phyloP scores from a whole-genome alignment of 2,329 filamentous ascomycete species.

The Verticillium nonalfalfae region DNA sequence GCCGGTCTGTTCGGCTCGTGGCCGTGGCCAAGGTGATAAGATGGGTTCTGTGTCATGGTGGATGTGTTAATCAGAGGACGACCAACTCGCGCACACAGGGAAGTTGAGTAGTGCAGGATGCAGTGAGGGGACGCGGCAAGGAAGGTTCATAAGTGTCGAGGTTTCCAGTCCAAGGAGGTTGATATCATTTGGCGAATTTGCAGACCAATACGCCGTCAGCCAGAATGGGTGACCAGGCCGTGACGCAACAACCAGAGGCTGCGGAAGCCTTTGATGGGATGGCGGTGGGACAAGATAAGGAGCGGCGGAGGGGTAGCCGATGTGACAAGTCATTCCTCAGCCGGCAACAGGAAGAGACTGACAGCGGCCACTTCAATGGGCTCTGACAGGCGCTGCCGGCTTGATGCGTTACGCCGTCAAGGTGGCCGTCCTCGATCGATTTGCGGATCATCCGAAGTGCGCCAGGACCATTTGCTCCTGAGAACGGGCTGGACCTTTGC shows the following conservation, averaged over 20 bases:
- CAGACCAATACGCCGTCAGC: too few relatives aligned
- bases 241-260: not conserved
- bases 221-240: not conserved
- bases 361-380: too few relatives aligned
- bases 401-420: not conserved
- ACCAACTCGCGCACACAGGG: not conserved
- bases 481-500: not conserved
- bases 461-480: slow-evolving; percentile 2
- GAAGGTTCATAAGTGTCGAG: not conserved
- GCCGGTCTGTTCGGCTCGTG: not conserved
- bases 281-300: not conserved
- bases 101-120: not conserved
- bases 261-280: not conserved
- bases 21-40: not conserved
- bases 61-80: slow-evolving; percentile 4
- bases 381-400: not conserved
- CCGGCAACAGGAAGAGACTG: not conserved
- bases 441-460: not conserved
- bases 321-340: not conserved
- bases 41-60: slow-evolving; percentile 8
- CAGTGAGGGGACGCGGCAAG: not conserved
- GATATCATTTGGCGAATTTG: not conserved
- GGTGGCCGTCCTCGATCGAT: not conserved
- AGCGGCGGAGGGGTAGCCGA: not conserved
- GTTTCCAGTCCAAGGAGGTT: not conserved